A percentile compares a stretch with the other conserved stretches of the same genome.
These are phyloP conservation scores for Tetracentron sinense DNA, from an alignment of 164 flowering plant species.

Conservation along the genomic window DNA sequence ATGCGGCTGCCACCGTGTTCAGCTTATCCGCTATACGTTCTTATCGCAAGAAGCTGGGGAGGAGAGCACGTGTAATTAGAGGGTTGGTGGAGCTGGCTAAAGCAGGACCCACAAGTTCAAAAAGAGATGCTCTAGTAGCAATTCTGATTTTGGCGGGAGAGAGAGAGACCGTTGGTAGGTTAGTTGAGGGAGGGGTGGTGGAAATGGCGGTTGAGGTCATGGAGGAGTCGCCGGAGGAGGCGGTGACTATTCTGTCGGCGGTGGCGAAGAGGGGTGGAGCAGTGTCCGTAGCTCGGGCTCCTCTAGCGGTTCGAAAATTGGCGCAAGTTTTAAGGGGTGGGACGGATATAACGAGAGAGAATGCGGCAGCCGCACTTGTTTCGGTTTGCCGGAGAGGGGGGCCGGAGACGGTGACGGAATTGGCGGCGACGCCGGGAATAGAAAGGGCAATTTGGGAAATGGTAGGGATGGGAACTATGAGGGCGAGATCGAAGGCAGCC, in stretches of 20 bases:
- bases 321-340: conserved; percentile 44
- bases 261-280: conserved; percentile 71
- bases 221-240: conserved; percentile 55
- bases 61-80: conserved; percentile 49
- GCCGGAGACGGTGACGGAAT: conserved; percentile 48
- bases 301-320: conserved; percentile 31
- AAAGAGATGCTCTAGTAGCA: conserved; percentile 69
- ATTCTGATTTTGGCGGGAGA: conserved; percentile 71
- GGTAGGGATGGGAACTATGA: conserved; percentile 57
- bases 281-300: conserved; percentile 40
- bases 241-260: conserved; percentile 49
- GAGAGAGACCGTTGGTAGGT: conserved; percentile 50
- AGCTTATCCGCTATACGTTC: conserved; percentile 44
- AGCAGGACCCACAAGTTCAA: conserved; percentile 46
- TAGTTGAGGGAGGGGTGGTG: conserved; percentile 66
- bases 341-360: conserved; percentile 55
- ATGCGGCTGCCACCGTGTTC: conserved; percentile 78
- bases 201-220: conserved; percentile 36
- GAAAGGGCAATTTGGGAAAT: conserved; percentile 71
- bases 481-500: conserved; percentile 58
- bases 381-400: conserved; percentile 64
- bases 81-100: conserved; percentile 58
- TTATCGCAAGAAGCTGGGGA: conserved; percentile 46
- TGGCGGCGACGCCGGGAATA: conserved; percentile 50
- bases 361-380: conserved; percentile 69